Evolutionary conservation across 1,284 basidiomycete species (phyloP), one percentile per base, ranked within the genome.

Genomic region (Ustilago crameri): DNA sequence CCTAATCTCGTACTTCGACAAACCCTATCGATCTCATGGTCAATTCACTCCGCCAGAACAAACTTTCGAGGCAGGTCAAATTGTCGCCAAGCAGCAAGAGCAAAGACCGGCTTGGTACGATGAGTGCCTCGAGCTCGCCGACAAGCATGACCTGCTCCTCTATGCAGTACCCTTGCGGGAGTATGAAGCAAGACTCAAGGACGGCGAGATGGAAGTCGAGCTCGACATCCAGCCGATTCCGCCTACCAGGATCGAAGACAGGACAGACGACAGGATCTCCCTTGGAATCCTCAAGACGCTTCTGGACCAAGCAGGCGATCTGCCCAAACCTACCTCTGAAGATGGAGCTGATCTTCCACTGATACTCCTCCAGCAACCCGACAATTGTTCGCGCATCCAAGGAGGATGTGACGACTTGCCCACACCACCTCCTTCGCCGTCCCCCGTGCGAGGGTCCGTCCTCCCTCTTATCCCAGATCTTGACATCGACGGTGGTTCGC

Each of bases 111-210:
- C 44, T 15, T 58, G 41, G 26, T 50, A 51, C 24, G 20, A 27
- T 3, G 62, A 53, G 12, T 50, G 42, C 40, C 9, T 51, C 15
- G 55, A 46, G 20, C n/a, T 60, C 2, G 63, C 63, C 1, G 46
- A 66, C 35, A 51, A 44, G 12, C 40, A 66, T 32, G 44, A 66
- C 24, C 20, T 66, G 2, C 51, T 60, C 0, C 23, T 66, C 15
- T 66, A 51, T 15, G 30, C 49, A 0, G 27, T 66, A 38, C 51
- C 56, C 1, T 48, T 66, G n/a, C 38, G 26, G 12, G 26, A 37
- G 0, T 66, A 51, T 48, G 51, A 65, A 12, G 45, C 47, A 9
- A 53, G 35, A 7, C 14, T 7, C 5, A 22, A 18, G 23, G 17
- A 23, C 9, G 51, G 24, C 22, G 17, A 23, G 22, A 18, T 17